Conservation (phyloP, 225 moss, liverwort and hornwort species). For the Pseudoscleropodium purum region DNA sequence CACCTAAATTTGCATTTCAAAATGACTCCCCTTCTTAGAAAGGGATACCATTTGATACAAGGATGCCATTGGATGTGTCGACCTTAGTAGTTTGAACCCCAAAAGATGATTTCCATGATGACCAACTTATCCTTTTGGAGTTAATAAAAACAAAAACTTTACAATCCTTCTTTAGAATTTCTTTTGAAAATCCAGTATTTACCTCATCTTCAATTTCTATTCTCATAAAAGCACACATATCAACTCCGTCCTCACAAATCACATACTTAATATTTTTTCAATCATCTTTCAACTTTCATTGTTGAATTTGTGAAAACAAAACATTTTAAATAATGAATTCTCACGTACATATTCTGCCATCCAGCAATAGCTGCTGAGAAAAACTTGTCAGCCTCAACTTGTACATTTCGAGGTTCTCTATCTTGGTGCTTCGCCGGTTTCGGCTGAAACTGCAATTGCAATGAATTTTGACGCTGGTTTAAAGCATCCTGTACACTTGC, state of each 20-base stretch:
- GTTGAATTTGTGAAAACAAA: background rate
- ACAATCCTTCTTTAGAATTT: background rate
- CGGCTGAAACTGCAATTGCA: conserved; percentile 1
- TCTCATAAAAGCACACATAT: too few relatives aligned
- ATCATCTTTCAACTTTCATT: too few relatives aligned
- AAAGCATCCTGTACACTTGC: background rate
- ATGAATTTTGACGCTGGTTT: conserved; percentile 2
- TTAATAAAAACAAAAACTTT: background rate
- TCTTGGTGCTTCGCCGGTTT: background rate
- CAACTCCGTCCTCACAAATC: background rate
- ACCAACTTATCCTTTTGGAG: fast-evolving
- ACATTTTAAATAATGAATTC: background rate
- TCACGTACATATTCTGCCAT: background rate
- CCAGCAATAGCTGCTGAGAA: background rate
- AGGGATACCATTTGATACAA: too few relatives aligned
- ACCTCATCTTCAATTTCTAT: too few relatives aligned
- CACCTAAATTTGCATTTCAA: too few relatives aligned
- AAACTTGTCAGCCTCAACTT: background rate
- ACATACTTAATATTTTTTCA: background rate
- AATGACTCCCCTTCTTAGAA: too few relatives aligned
- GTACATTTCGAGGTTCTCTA: background rate
- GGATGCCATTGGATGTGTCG: too few relatives aligned
- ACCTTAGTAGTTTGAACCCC: background rate
- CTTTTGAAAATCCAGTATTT: background rate
- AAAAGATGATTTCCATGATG: background rate